Evolutionary conservation across 768 basidiomycete genomes (phyloP).

Genomic region (Leccinum olivaceopallidum): DNA sequence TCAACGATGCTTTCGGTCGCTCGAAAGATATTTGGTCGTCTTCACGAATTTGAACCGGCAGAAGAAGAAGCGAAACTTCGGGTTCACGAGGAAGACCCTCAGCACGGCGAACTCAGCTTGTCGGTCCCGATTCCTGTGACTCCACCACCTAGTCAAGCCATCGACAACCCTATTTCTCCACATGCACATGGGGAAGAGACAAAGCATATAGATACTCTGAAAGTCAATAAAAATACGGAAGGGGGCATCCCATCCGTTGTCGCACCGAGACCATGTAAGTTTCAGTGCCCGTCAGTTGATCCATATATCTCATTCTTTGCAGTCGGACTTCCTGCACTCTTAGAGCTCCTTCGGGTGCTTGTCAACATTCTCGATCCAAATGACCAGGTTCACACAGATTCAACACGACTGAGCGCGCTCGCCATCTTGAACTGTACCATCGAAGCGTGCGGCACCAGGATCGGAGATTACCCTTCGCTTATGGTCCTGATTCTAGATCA

Average conservation of each 20-base stretch:
- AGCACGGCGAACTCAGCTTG: conserved; percentile 61
- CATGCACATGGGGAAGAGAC: conserved; percentile 12
- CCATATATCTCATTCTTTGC: conserved; percentile 6
- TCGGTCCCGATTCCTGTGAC: conserved; percentile 45
- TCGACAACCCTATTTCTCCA: conserved; percentile 15
- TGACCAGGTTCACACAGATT: conserved; percentile 94
- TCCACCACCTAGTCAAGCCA: conserved; percentile 21
- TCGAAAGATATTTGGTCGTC: conserved; percentile 73
- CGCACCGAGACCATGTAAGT: conserved; percentile 27
- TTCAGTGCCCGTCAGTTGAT: background rate
- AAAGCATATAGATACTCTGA: background rate
- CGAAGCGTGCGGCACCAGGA: conserved; percentile 75
- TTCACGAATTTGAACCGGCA: conserved; percentile 64
- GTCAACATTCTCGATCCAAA: conserved; percentile 94
- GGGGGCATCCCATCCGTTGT: conserved; percentile 35
- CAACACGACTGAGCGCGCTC: conserved; percentile 87
- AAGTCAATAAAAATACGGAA: conserved; percentile 13
- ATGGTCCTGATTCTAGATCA: conserved; percentile 77
- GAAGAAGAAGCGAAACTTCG: conserved; percentile 68
- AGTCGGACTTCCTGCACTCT: conserved; percentile 91
- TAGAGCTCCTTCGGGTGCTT: conserved; percentile 91
- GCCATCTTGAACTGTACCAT: conserved; percentile 86
- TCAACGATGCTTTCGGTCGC: conserved; percentile 88
- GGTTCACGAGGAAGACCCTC: conserved; percentile 48
- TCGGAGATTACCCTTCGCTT: conserved; percentile 79